These are phyloP conservation scores for Saccharomycopsis olivae DNA, from an alignment of 805 yeast genomes.

Conservation along the genomic window DNA sequence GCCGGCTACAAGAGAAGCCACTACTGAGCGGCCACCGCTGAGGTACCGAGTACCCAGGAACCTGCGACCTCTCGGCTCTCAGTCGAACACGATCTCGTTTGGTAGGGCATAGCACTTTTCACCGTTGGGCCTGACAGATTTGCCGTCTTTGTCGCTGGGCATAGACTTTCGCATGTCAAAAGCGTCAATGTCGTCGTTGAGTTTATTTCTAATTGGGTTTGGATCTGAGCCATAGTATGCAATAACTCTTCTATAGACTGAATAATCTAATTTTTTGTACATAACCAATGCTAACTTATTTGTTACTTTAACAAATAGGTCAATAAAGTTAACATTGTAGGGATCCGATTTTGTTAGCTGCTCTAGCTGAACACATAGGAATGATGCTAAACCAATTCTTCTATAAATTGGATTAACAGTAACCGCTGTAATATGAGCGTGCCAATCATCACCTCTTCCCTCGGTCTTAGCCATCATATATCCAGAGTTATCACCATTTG, in stretches of 20 bases:
- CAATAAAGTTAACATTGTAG: slow-evolving; percentile 74
- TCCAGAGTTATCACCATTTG: slow-evolving; percentile 32
- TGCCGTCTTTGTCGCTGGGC: slow-evolving; percentile 41
- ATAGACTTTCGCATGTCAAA: slow-evolving; percentile 73
- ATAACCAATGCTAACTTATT: slow-evolving; percentile 69
- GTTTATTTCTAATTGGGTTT: slow-evolving; percentile 28
- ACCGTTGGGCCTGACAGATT: slow-evolving; percentile 52
- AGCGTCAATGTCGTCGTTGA: slow-evolving; percentile 70
- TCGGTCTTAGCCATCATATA: slow-evolving; percentile 97
- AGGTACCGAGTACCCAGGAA: no score
- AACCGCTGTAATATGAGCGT: slow-evolving; percentile 93
- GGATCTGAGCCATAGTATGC: slow-evolving; percentile 70
- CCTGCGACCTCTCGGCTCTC: no score
- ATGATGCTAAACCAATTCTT: slow-evolving; percentile 76
- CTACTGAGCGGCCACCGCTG: no score
- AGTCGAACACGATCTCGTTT: no score
- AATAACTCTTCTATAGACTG: slow-evolving; percentile 75
- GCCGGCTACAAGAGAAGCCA: no score
- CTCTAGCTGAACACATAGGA: slow-evolving; percentile 64
- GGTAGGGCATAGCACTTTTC: slow-evolving; percentile 51
- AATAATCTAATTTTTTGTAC: slow-evolving; percentile 80
- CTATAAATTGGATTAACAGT: slow-evolving; percentile 78
- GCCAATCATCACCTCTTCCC: slow-evolving; percentile 82
- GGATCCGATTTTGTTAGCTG: slow-evolving; percentile 69
- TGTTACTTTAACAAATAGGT: slow-evolving; percentile 82